Percentiles rank a stretch among this genome's conserved stretches.
Evolutionary conservation across 306 rosid species (phyloP).

Genomic region (Castanea sativa): DNA sequence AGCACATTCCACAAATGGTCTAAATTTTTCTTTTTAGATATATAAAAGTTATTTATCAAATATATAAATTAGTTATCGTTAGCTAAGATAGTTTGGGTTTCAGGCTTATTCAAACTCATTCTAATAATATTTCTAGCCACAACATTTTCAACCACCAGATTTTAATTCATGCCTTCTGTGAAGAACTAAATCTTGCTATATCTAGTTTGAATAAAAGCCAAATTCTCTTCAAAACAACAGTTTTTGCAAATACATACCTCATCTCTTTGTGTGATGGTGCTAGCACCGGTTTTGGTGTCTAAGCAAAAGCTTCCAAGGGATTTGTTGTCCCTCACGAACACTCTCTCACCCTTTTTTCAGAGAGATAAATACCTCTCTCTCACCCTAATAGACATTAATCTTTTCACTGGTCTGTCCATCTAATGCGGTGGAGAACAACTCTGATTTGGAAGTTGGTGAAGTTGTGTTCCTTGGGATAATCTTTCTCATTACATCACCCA

Average conservation of each 20-base stretch:
- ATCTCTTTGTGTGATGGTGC: constrained; percentile 73
- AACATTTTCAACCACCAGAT: too few relatives aligned
- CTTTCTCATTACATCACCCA: constrained; percentile 95
- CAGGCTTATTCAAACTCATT: too few relatives aligned
- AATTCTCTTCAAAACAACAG: not conserved
- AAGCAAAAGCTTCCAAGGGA: constrained; percentile 95
- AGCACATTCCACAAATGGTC: too few relatives aligned
- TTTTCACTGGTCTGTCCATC: constrained; percentile 96
- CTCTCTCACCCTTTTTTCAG: too few relatives aligned
- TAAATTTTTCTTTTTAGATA: too few relatives aligned
- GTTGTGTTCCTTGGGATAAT: constrained; percentile 94
- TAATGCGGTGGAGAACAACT: constrained; percentile 93
- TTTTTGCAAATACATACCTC: constrained; percentile 52
- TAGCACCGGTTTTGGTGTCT: constrained; percentile 94
- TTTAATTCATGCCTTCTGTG: too few relatives aligned
- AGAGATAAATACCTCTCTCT: constrained; percentile 44
- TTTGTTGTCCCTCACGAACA: constrained; percentile 84
- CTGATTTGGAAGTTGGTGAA: constrained; percentile 91
- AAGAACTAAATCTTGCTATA: not conserved
- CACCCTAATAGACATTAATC: constrained; percentile 88
- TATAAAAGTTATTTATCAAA: too few relatives aligned
- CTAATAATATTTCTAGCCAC: too few relatives aligned
- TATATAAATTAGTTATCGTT: too few relatives aligned
- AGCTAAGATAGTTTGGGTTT: too few relatives aligned
- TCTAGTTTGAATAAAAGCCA: not conserved